Base-by-base conservation (phyloP, 108 stramenopile genomes). In the Schizochytrium sp. region DNA sequence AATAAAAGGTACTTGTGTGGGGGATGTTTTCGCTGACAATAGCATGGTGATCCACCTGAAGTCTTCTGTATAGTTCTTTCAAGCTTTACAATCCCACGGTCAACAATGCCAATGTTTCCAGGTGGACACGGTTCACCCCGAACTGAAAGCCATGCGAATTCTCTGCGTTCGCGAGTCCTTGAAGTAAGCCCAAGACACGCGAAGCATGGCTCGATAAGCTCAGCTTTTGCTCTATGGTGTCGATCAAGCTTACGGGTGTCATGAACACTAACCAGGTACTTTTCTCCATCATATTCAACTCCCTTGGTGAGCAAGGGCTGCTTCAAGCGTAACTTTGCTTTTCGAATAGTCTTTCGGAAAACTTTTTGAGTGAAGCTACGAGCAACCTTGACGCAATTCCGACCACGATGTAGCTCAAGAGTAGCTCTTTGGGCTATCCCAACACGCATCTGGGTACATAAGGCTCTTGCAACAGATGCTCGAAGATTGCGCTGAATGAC, bases 21-120 rank as follows among this genome's bases (percentile, higher is more conserved):
- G 64, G 76, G 45, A 55, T 55, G 47, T 38, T 47, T 53, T 47
- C 76, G 76, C 17, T 40, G 76, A 53, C 76, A 83, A 42, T 83
- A 83, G 76, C 76, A 83, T 8, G 76, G 76, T 53, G 17, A 47
- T 38, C 5, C 47, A n/a, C 15, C 28, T 10, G 76, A 17, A 5
- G 28, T n/a, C 10, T 17, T 0, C 0, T 42, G 50, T 10, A 83
- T n/a, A 83, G 55, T 28, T n/a, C 76, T 47, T n/a, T 83, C 50
- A 13, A 83, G 47, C 8, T 28, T 10, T 1, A 83, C 76, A 8
- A 83, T 42, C 5, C 76, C 76, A 2, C 50, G 50, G 38, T 83
- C 76, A 10, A n/a, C 49, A 28, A 53, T 5, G 10, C 55, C 53
- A 5, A 55, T 10, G 28, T 83, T 55, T 10, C 53, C 76, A 10